These are phyloP conservation scores for Eimeria necatrix DNA, from an alignment of 169 alveolate species.

Conservation along the genomic window DNA sequence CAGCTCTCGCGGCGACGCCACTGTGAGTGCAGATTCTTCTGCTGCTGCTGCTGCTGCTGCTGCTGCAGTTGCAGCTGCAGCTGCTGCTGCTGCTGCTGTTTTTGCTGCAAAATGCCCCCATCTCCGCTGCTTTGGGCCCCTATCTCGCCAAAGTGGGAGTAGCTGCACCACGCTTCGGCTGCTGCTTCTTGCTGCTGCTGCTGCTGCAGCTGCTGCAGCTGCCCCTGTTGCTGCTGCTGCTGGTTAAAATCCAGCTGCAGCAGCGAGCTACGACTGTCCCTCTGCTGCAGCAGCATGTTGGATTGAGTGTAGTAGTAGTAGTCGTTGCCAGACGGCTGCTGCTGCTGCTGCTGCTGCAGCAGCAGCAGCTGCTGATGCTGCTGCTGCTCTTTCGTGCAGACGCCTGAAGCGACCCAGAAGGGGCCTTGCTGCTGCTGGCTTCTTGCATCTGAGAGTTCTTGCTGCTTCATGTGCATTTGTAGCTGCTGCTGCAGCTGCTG, in stretches of 20 bases:
- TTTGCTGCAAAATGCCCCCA: constrained; percentile 1
- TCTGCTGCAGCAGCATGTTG: background rate
- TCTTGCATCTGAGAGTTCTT: background rate
- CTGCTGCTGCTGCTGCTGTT: constrained; percentile 60
- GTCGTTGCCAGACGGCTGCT: background rate
- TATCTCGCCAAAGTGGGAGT: background rate
- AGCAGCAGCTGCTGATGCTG: constrained; percentile 27
- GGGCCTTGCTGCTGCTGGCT: background rate
- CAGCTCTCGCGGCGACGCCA: background rate
- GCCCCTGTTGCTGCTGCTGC: constrained; percentile 5
- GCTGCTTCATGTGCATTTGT: constrained; percentile 40
- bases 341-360: constrained; percentile 32
- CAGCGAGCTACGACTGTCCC: background rate
- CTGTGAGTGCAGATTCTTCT: background rate
- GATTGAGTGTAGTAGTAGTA: background rate
- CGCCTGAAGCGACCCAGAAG: background rate
- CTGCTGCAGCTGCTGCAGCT: constrained; percentile 25
- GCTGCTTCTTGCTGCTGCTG: constrained; percentile 19
- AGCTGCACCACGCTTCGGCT: constrained; percentile 10
- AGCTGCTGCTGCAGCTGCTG: constrained; percentile 46
- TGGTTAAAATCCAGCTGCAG: background rate
- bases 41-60: constrained; percentile 24
- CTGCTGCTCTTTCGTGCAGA: constrained; percentile 28
- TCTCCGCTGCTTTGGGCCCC: constrained; percentile 1
- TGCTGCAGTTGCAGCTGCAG: background rate